These are phyloP conservation scores for Sporobolomyces phaffii DNA, from an alignment of 768 basidiomycete genomes.

Conservation along the genomic window DNA sequence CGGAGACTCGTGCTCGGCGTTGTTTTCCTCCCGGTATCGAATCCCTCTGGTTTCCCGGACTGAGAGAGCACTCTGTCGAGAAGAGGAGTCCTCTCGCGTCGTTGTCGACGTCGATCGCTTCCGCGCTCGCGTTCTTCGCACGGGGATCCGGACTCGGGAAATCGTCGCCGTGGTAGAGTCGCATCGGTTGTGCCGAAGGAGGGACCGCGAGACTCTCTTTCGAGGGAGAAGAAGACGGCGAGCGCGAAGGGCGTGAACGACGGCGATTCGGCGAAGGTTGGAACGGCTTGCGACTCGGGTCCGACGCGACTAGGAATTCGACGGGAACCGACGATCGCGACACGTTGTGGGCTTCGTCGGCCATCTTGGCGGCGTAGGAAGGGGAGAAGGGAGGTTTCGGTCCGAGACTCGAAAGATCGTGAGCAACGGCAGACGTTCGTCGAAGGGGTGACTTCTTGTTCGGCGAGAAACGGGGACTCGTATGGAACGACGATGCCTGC, in stretches of 20 bases:
- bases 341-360: neutral
- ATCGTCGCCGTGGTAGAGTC: neutral
- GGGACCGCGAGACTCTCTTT: conserved; percentile 8
- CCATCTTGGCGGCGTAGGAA: neutral
- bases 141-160: no score
- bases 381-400: conserved; percentile 12
- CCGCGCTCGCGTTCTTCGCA: no score
- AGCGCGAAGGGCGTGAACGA: neutral
- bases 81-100: neutral
- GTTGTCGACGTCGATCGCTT: no score
- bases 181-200: conserved; percentile 12
- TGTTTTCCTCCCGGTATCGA: no score
- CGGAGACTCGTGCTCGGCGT: no score
- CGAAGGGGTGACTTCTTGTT: neutral
- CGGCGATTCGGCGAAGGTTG: conserved; percentile 20
- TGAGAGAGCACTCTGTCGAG: neutral
- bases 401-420: neutral
- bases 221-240: neutral
- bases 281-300: neutral
- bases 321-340: neutral
- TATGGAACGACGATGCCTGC: no score
- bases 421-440: neutral
- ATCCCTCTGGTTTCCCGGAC: neutral
- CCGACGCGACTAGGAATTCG: neutral
- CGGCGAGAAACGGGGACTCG: no score